Percentiles rank a stretch among this genome's conserved stretches.
These are phyloP conservation scores for Termitomyces sp. DNA, from an alignment of 768 basidiomycete genomes.

Conservation along the genomic window DNA sequence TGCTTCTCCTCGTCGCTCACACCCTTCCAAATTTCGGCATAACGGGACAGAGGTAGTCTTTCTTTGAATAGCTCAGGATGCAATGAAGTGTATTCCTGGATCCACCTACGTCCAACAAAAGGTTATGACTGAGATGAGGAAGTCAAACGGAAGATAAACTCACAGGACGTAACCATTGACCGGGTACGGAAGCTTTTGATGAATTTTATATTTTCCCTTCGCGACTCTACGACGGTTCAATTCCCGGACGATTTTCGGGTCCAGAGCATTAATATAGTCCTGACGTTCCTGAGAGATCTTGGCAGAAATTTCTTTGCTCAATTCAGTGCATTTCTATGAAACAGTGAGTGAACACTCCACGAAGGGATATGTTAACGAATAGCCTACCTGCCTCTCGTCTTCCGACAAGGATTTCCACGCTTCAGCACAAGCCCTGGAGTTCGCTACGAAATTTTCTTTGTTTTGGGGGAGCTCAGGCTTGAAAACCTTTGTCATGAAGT, in stretches of 20 bases:
- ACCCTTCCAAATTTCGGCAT: not conserved
- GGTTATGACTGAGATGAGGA: not conserved
- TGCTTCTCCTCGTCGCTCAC: not conserved
- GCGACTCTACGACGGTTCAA: conserved; percentile 27
- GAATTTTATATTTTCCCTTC: conserved; percentile 20
- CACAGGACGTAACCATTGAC: not conserved
- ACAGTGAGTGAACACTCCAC: not conserved
- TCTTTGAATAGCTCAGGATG: not conserved
- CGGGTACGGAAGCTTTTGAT: not conserved
- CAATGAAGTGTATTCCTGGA: not conserved
- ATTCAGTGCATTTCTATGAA: conserved; percentile 16
- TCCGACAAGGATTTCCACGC: conserved; percentile 27
- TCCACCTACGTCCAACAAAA: not conserved
- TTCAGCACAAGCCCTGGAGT: not conserved
- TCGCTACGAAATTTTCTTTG: not conserved
- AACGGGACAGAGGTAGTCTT: no score
- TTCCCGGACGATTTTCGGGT: conserved; percentile 16
- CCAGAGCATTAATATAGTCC: conserved; percentile 22
- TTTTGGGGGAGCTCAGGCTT: not conserved
- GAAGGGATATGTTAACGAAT: not conserved
- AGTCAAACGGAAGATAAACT: not conserved
- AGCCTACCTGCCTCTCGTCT: conserved; percentile 30
- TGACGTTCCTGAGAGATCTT: conserved; percentile 17
- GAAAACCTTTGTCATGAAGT: conserved; percentile 1
- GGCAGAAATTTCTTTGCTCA: conserved; percentile 6